Evolutionary conservation across 148 eudicot species (phyloP).

Genomic region (Amaranthus hypochondriacus): DNA sequence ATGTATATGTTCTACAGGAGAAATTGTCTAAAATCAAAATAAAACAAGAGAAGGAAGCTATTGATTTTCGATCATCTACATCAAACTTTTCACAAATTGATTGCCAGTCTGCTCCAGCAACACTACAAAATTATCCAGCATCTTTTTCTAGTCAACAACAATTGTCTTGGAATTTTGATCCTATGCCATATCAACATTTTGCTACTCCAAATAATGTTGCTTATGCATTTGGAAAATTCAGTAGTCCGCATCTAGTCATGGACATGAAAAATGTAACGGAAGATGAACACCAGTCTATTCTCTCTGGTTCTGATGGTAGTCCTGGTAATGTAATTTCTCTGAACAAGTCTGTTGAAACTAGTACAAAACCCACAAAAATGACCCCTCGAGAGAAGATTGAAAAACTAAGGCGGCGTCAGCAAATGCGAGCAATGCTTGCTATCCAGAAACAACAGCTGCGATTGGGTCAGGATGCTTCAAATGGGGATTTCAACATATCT

Average conservation of each 20-base stretch:
- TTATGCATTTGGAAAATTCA: slow-evolving; percentile 31
- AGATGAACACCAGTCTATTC: slow-evolving; percentile 28
- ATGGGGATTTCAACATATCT: slow-evolving; percentile 19
- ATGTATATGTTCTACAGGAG: slow-evolving; percentile 28
- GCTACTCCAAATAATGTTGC: slow-evolving; percentile 28
- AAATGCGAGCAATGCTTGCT: slow-evolving; percentile 81
- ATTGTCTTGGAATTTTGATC: slow-evolving; percentile 30
- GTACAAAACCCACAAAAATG: slow-evolving; percentile 40
- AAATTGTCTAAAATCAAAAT: slow-evolving; percentile 26
- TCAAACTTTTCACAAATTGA: slow-evolving; percentile 33
- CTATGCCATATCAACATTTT: slow-evolving; percentile 30
- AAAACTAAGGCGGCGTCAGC: slow-evolving; percentile 69
- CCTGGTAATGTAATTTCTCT: slow-evolving; percentile 29
- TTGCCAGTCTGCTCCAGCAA: slow-evolving; percentile 23
- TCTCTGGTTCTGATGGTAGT: slow-evolving; percentile 31
- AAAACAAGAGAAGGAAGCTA: slow-evolving; percentile 25
- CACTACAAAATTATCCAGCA: slow-evolving; percentile 26
- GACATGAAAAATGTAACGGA: slow-evolving; percentile 29
- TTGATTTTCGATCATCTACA: slow-evolving; percentile 30
- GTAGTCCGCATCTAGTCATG: slow-evolving; percentile 29
- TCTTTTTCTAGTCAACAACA: slow-evolving; percentile 30
- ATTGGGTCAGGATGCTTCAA: slow-evolving; percentile 33
- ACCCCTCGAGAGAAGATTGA: slow-evolving; percentile 87
- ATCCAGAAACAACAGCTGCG: slow-evolving; percentile 76
- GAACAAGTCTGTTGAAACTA: slow-evolving; percentile 27